phyloP scores from a whole-genome alignment of 2,329 filamentous ascomycete species.

The Xylaria polymorpha region DNA sequence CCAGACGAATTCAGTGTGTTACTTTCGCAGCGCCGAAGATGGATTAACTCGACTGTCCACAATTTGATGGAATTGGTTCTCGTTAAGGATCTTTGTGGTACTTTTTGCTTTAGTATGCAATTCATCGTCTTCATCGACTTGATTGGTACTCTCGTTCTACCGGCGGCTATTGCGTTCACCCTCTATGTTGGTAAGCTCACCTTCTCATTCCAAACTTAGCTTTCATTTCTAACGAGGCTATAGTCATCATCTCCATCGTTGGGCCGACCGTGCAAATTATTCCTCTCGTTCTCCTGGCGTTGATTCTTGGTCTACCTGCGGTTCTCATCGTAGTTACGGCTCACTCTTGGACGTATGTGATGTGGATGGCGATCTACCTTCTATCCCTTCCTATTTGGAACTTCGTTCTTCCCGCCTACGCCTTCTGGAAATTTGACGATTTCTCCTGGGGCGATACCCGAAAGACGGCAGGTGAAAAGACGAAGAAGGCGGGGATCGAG shows the following conservation, averaged over 20 bases:
- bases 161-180: slow-evolving; percentile 96
- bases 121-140: slow-evolving; percentile 97
- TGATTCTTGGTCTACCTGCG: slow-evolving; percentile 94
- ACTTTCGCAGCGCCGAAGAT: slow-evolving; percentile 92
- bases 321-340: slow-evolving; percentile 93
- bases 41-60: slow-evolving; percentile 99
- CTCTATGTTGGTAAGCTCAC: slow-evolving; percentile 86
- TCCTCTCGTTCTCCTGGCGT: slow-evolving; percentile 84
- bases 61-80: slow-evolving; percentile 98
- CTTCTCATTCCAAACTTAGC: background rate
- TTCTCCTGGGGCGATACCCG: slow-evolving; percentile 99
- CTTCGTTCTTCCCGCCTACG: slow-evolving; percentile 91
- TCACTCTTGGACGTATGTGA: slow-evolving; percentile 89
- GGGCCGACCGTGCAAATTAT: slow-evolving; percentile 83
- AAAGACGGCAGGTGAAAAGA: slow-evolving; percentile 91
- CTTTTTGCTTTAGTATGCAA: slow-evolving; percentile 99
- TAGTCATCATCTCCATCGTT: slow-evolving; percentile 88
- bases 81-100: slow-evolving; percentile 95
- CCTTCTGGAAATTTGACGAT: slow-evolving; percentile 99
- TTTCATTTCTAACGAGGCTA: slow-evolving; percentile 41
- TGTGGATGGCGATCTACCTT: slow-evolving; percentile 98
- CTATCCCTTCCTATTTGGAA: slow-evolving; percentile 96
- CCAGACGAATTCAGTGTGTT: slow-evolving; percentile 93
- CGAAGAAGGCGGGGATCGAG: slow-evolving; percentile 86
- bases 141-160: slow-evolving; percentile 91